These are phyloP conservation scores for Cryptosporidium bovis DNA, from an alignment of 169 alveolate genomes.

Conservation along the genomic window DNA sequence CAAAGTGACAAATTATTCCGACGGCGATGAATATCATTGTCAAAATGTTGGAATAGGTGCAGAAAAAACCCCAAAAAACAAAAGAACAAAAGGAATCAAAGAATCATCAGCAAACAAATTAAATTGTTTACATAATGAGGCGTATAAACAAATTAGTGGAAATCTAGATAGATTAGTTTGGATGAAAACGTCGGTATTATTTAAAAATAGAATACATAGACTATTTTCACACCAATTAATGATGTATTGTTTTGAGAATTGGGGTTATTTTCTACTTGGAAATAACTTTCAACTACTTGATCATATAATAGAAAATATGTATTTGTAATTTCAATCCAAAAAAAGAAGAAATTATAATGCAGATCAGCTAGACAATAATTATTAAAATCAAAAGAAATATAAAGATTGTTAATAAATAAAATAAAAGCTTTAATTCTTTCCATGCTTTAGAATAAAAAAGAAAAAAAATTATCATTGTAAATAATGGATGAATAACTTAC, in stretches of 20 bases:
- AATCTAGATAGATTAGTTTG: slow-evolving; percentile 56
- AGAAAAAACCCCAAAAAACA: neutral
- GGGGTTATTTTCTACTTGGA: slow-evolving; percentile 69
- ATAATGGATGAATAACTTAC: slow-evolving; percentile 20
- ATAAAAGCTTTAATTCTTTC: slow-evolving; percentile 51
- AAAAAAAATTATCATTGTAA: neutral
- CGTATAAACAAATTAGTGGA: slow-evolving; percentile 15
- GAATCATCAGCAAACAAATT: neutral
- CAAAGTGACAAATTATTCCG: neutral
- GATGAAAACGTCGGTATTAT: slow-evolving; percentile 67
- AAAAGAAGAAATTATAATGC: neutral
- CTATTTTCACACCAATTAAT: slow-evolving; percentile 62
- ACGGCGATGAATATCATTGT: slow-evolving; percentile 10
- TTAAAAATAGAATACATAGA: slow-evolving; percentile 39
- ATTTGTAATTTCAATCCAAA: neutral
- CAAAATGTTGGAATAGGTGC: slow-evolving; percentile 10
- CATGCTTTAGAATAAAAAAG: slow-evolving; percentile 20
- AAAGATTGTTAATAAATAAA: slow-evolving; percentile 14
- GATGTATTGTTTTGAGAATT: slow-evolving; percentile 72
- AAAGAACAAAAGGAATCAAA: slow-evolving; percentile 1
- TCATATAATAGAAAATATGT: slow-evolving; percentile 62
- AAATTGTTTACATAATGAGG: neutral
- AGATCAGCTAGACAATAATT: slow-evolving; percentile 6
- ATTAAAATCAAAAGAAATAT: slow-evolving; percentile 12
- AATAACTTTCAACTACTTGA: slow-evolving; percentile 64